Evolutionary conservation across 1,284 basidiomycete species (phyloP).

Genomic region (Pterulicium gracile): DNA sequence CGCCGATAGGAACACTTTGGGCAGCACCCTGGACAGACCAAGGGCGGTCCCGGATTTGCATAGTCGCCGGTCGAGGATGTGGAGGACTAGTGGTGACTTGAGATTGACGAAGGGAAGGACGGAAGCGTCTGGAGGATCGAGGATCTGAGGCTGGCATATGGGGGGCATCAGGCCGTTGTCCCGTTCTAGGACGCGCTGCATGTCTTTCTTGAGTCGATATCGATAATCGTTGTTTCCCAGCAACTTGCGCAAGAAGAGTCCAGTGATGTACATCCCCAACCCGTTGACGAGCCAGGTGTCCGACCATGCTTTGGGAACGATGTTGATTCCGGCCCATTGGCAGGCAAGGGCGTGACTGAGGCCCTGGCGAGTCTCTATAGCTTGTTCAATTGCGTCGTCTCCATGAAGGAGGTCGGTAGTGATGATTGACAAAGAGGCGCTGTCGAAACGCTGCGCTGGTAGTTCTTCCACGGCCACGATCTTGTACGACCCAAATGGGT

Average conservation of each 20-base stretch:
- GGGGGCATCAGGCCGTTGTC: slow-evolving; percentile 90
- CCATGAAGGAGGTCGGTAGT: slow-evolving; percentile 83
- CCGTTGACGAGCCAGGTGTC: slow-evolving; percentile 97
- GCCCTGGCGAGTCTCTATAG: slow-evolving; percentile 81
- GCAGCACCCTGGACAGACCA: slow-evolving; percentile 89
- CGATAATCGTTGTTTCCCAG: slow-evolving; percentile 98
- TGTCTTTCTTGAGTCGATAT: slow-evolving; percentile 92
- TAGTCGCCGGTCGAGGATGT: slow-evolving; percentile 90
- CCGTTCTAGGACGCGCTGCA: slow-evolving; percentile 84
- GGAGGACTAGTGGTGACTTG: slow-evolving; percentile 90
- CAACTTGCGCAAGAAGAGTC: slow-evolving; percentile 79
- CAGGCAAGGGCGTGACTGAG: slow-evolving; percentile 85
- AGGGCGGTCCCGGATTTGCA: slow-evolving; percentile 93
- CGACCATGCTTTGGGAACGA: slow-evolving; percentile 89
- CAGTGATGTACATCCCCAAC: slow-evolving; percentile 83
- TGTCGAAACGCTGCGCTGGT: slow-evolving; percentile 69
- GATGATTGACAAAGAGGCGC: slow-evolving; percentile 76
- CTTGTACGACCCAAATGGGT: slow-evolving; percentile 94
- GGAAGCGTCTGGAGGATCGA: slow-evolving; percentile 75
- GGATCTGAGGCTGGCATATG: slow-evolving; percentile 81
- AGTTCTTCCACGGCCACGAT: slow-evolving; percentile 93
- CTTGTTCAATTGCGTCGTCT: slow-evolving; percentile 87
- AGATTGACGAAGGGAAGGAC: slow-evolving; percentile 85
- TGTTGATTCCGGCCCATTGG: slow-evolving; percentile 97
- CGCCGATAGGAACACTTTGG: slow-evolving; percentile 90